Evolutionary conservation across 164 flowering plant genomes (phyloP).

Genomic region (Kingdonia uniflora): DNA sequence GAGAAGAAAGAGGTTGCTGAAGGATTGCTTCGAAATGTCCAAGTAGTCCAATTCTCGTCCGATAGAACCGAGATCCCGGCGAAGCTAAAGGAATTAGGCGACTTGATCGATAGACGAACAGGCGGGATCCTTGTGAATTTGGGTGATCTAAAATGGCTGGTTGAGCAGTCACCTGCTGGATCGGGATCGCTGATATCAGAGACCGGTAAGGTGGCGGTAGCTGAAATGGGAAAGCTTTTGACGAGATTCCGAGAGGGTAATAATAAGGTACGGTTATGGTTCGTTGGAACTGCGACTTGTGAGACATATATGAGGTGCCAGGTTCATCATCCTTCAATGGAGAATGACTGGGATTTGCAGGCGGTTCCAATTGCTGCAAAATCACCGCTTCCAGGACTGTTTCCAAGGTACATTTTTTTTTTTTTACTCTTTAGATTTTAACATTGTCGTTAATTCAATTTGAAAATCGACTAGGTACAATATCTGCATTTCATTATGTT

Average conservation of each 20-base stretch:
- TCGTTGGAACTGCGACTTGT: conserved; percentile 89
- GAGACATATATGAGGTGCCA: conserved; percentile 94
- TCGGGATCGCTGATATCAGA: conserved; percentile 40
- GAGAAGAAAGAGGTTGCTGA: conserved; percentile 56
- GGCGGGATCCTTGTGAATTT: conserved; percentile 61
- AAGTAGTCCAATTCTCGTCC: conserved; percentile 36
- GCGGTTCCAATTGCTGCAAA: conserved; percentile 72
- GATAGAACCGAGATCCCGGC: conserved; percentile 27
- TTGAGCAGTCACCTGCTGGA: conserved; percentile 49
- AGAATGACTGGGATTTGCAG: conserved; percentile 94
- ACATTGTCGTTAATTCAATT: not conserved
- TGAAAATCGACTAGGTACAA: too few relatives aligned
- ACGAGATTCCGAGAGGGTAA: conserved; percentile 30
- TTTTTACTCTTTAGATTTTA: not conserved
- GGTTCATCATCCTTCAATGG: conserved; percentile 81
- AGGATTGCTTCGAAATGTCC: conserved; percentile 32
- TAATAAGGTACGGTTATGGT: conserved; percentile 38
- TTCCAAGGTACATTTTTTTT: conserved; percentile 49
- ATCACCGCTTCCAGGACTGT: conserved; percentile 46
- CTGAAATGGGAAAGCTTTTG: conserved; percentile 66
- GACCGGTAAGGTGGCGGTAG: conserved; percentile 41
- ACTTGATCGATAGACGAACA: conserved; percentile 32
- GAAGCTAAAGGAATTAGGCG: conserved; percentile 46
- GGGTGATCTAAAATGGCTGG: conserved; percentile 91
- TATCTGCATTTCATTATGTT: too few relatives aligned